phyloP scores from a whole-genome alignment of 371 early-diverging fungal genomes.

The Gilbertella persicaria region DNA sequence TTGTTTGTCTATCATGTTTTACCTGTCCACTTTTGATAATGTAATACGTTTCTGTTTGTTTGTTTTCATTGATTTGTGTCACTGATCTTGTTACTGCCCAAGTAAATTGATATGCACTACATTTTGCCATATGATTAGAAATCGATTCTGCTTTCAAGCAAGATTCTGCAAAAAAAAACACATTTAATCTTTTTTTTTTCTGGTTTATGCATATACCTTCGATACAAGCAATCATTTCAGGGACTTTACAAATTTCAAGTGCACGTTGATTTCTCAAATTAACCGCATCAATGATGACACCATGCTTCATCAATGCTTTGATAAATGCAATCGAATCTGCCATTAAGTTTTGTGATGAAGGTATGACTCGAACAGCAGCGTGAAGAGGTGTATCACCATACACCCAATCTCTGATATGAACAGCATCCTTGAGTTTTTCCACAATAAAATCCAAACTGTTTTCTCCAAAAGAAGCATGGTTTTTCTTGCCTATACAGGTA shows the following conservation, averaged over 20 bases:
- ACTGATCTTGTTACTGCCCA: conserved; percentile 38
- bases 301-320: conserved; percentile 9
- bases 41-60: conserved; percentile 29
- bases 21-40: conserved; percentile 47
- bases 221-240: conserved; percentile 26
- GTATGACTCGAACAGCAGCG: not conserved
- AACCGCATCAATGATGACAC: conserved; percentile 2
- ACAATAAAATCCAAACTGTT: conserved; percentile 14
- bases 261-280: conserved; percentile 40
- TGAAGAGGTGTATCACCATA: conserved; percentile 51
- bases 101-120: conserved; percentile 3
- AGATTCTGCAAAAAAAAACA: not conserved
- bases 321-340: conserved; percentile 1
- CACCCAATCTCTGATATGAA: conserved; percentile 25
- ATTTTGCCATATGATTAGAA: not conserved
- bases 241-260: conserved; percentile 36
- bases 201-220: no score
- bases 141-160: not conserved
- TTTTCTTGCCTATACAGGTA: not conserved
- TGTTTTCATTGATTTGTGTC: conserved; percentile 22
- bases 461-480: conserved; percentile 8
- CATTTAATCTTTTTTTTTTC: not conserved
- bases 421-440: conserved; percentile 1
- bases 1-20: no score
- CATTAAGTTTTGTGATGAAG: not conserved